Evolutionary conservation across 2,329 filamentous ascomycete species (phyloP).

Genomic region (Fusarium dlaminii): DNA sequence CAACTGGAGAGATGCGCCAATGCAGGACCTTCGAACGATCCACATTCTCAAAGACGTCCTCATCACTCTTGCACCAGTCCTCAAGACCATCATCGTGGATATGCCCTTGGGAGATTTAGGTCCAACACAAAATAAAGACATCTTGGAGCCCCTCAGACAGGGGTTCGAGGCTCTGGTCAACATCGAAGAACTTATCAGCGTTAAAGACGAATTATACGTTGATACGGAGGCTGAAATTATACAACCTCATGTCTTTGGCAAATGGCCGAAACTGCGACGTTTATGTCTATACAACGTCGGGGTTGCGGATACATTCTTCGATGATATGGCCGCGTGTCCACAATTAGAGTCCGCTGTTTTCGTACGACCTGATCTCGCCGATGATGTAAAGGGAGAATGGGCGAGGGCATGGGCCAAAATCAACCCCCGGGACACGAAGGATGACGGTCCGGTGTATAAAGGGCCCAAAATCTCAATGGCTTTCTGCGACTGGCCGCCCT

Average conservation of each 20-base stretch:
- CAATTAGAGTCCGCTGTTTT: slow-evolving; percentile 14
- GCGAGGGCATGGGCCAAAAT: background rate
- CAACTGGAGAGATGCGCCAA: background rate
- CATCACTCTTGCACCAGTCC: slow-evolving; percentile 9
- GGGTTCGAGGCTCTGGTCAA: slow-evolving; percentile 34
- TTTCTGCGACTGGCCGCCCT: background rate
- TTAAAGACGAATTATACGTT: slow-evolving; percentile 34
- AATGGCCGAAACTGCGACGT: slow-evolving; percentile 36
- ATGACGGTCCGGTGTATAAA: background rate
- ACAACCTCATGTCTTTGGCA: slow-evolving; percentile 23
- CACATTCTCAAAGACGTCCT: slow-evolving; percentile 2
- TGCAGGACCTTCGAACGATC: background rate
- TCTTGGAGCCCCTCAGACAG: slow-evolving; percentile 8
- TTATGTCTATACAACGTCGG: slow-evolving; percentile 25
- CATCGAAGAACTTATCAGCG: slow-evolving; percentile 38
- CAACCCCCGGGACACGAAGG: rapidly evolving
- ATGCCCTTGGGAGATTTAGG: slow-evolving; percentile 30
- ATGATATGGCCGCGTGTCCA: background rate
- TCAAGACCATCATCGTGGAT: slow-evolving; percentile 29
- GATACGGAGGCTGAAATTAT: background rate
- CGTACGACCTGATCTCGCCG: background rate
- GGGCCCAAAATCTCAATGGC: background rate
- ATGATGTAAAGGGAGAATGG: background rate
- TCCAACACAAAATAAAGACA: background rate
- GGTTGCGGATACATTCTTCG: background rate